Evolutionary conservation across 257 asterid genomes (phyloP), one percentile per base, ranked within the genome.

Genomic region (Datura wrightii): DNA sequence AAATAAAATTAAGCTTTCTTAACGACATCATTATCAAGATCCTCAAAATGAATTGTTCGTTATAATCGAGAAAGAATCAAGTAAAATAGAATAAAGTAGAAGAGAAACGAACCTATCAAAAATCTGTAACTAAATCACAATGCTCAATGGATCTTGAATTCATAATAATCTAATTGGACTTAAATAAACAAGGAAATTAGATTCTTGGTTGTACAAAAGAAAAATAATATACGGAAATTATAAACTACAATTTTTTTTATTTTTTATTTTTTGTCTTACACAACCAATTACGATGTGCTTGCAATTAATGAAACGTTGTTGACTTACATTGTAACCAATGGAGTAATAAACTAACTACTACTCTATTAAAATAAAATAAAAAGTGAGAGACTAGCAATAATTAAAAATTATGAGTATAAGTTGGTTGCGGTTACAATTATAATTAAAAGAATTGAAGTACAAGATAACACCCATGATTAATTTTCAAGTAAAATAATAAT

Each of bases 1-100:
- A 80, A 81, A 59, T 60, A 7, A 81, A 58, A 81, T 18, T 80
- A 36, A 66, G 14, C 79, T 82, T 82, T 66, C 16, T 50, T 41
- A 81, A 59, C 15, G 15, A 24, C 76, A 19, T 81, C 44, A 41
- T 60, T 60, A 3, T 44, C 60, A 60, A 60, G 59, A 60, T 42
- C 24, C 37, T 19, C 14, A 60, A 31, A 67, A 44, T 81, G 55
- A 56, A 60, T 44, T 60, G 72, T 81, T 13, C 60, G 76, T 59
- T 65, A 19, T 48, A 39, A 10, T 42, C 59, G 15, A 81, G 42
- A 48, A 39, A 59, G 59, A 81, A 56, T 44, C 48, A 39, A 31
- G 11, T 62, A 58, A 48, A 74, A 74, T 74, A 74, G 59, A 74
- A 74, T 74, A 48, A 74, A 48, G 39, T 74, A 46, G 80, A 39